Evolutionary conservation across 192 early-diverging fungal species (phyloP), one percentile per base, ranked within the genome.

Genomic region (Geosiphon pyriformis): DNA sequence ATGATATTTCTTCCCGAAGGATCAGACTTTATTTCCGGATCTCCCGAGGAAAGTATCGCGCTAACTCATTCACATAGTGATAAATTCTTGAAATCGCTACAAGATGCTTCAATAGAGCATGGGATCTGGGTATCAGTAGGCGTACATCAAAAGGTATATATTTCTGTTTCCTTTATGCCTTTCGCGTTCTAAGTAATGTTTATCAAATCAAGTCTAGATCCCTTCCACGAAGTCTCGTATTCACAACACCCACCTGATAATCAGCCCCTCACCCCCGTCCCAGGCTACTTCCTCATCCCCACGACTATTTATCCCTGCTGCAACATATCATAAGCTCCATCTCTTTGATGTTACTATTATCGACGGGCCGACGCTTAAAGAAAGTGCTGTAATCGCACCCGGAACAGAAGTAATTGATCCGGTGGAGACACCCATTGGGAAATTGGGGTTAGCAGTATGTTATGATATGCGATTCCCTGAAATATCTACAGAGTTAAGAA

Each of bases 401-500:
- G 85, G 85, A 8, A 59, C 72, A 23, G 29, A 60, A 20, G 48
- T 83, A 1, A 71, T 71, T 0, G 22, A 55, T 29, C 81, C 81
- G 0, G 65, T 80, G 1, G 31, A 48, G n/a, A 74, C 83, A 1
- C 84, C 87, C 0, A 48, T 87, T 12, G 87, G 86, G 7, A 72
- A 77, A 37, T 58, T 90, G 10, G 88, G 88, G 0, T 61, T 85
- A 11, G 70, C 82, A 4, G 80, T 85, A 7, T 94, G 92, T 72
- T 94, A 94, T 73, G 92, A 94, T 70, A 12, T 94, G 33, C 80
- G 92, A 46, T 94, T 94, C 67, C 83, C 92, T 0, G 88, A 89
- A 66, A 56, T 88, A 62, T 80, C 88, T 1, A 70, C 87, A 53
- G 61, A 56, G 0, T 79, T 87, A 48, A 72, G 86, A 4, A 70